phyloP scores from a whole-genome alignment of 352 stramenopile genomes.

The Globisporangium iwayamae region DNA sequence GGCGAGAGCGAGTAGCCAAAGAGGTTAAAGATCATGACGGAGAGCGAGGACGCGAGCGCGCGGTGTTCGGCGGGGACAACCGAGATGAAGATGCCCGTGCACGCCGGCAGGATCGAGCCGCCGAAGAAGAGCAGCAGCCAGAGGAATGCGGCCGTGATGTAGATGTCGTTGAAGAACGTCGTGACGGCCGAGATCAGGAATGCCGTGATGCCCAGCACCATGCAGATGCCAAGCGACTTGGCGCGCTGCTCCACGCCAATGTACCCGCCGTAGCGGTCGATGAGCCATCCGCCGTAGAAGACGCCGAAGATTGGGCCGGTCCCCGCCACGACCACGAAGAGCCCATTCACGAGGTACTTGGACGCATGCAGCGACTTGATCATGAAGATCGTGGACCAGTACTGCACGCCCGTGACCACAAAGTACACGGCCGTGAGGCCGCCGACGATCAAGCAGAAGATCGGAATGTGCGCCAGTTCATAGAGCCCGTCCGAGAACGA shows the following conservation, averaged over 20 bases:
- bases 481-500: constrained; percentile 61
- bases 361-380: constrained; percentile 80
- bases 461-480: constrained; percentile 61
- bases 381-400: constrained; percentile 88
- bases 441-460: constrained; percentile 76
- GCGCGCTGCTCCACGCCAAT: constrained; percentile 71
- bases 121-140: constrained; percentile 85
- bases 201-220: constrained; percentile 64
- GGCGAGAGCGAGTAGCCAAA: constrained; percentile 77
- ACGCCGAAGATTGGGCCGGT: constrained; percentile 80
- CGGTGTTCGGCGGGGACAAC: constrained; percentile 71
- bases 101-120: constrained; percentile 73
- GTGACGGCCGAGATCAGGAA: constrained; percentile 63
- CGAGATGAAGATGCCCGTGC: constrained; percentile 84
- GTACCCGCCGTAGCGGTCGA: constrained; percentile 76
- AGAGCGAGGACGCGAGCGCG: constrained; percentile 74
- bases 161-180: constrained; percentile 80
- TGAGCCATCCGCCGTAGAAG: constrained; percentile 78
- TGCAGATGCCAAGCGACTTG: constrained; percentile 73
- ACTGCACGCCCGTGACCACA: constrained; percentile 83
- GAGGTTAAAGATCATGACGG: constrained; percentile 83
- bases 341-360: constrained; percentile 80
- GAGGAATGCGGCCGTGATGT: constrained; percentile 66
- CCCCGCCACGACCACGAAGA: constrained; percentile 78
- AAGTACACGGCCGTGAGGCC: constrained; percentile 83